phyloP scores from a whole-genome alignment of 768 basidiomycete genomes.

The Suillus weaverae region DNA sequence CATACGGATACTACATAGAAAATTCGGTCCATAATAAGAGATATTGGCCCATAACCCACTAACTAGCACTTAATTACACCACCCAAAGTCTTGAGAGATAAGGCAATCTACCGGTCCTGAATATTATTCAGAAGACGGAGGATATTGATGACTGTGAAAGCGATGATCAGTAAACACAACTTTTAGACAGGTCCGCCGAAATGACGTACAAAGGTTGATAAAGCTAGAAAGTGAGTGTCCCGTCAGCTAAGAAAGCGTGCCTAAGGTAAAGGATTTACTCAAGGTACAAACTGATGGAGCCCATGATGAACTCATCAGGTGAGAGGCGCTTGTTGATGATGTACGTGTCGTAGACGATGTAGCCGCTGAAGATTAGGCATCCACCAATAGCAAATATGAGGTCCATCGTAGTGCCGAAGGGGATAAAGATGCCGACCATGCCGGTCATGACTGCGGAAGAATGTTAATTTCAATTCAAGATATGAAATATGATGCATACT shows the following conservation, averaged over 20 bases:
- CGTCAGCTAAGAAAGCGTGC: conserved; percentile 16
- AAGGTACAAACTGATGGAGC: conserved; percentile 89
- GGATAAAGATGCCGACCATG: conserved; percentile 81
- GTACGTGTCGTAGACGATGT: conserved; percentile 90
- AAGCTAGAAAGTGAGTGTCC: conserved; percentile 48
- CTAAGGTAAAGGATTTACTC: conserved; percentile 55
- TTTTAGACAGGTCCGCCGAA: background rate
- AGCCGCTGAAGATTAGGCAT: conserved; percentile 84
- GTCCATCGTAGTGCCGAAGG: conserved; percentile 81
- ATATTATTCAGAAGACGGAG: conserved; percentile 73
- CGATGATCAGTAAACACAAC: background rate
- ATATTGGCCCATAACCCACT: conserved; percentile 1
- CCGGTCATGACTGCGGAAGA: conserved; percentile 66
- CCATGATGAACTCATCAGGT: conserved; percentile 93
- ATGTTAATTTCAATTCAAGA: conserved; percentile 7
- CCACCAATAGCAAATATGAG: conserved; percentile 77
- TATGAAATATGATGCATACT: conserved; percentile 40
- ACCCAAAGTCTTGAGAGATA: background rate
- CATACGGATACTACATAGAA: background rate
- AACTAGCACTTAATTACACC: background rate
- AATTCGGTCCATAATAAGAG: background rate
- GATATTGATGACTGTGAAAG: conserved; percentile 70
- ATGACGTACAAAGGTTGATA: conserved; percentile 77
- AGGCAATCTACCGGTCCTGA: conserved; percentile 38
- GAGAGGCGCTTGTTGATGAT: conserved; percentile 84